These are phyloP conservation scores for Didymella pomorum DNA, from an alignment of 2,329 filamentous ascomycete species.

Conservation along the genomic window DNA sequence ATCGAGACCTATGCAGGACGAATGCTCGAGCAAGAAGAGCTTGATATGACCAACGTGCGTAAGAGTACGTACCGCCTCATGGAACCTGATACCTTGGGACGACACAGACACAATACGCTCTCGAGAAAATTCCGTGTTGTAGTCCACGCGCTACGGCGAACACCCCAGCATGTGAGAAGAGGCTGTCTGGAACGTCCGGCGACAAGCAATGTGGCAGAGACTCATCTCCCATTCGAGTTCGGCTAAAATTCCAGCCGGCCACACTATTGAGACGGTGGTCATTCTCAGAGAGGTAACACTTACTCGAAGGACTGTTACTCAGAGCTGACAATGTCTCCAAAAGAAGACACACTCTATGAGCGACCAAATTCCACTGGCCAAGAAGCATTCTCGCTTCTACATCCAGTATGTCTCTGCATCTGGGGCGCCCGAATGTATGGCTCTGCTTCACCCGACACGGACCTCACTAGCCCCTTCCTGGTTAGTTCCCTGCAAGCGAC, in stretches of 20 bases:
- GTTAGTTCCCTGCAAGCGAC: constrained; percentile 3
- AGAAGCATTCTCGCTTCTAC: background rate
- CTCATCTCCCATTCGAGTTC: background rate
- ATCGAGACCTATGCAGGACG: too few relatives aligned
- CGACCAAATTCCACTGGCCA: background rate
- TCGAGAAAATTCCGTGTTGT: too few relatives aligned
- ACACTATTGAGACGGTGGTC: background rate
- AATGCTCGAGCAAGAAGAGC: too few relatives aligned
- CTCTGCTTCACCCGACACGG: background rate
- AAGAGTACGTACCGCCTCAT: too few relatives aligned
- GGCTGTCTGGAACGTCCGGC: too few relatives aligned
- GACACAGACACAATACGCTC: too few relatives aligned
- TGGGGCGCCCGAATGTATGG: background rate
- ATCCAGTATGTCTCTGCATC: background rate
- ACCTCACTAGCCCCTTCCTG: background rate
- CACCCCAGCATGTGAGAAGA: too few relatives aligned
- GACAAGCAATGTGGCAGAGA: background rate
- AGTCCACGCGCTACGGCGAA: too few relatives aligned
- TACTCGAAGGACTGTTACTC: background rate
- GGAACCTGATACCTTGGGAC: too few relatives aligned
- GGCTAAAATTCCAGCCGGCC: background rate
- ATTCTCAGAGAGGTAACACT: background rate
- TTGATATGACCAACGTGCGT: too few relatives aligned
- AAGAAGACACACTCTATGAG: background rate
- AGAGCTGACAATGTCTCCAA: background rate